These are phyloP conservation scores for Alternaria sp. DNA, from an alignment of 2,329 filamentous ascomycete genomes.

Conservation along the genomic window DNA sequence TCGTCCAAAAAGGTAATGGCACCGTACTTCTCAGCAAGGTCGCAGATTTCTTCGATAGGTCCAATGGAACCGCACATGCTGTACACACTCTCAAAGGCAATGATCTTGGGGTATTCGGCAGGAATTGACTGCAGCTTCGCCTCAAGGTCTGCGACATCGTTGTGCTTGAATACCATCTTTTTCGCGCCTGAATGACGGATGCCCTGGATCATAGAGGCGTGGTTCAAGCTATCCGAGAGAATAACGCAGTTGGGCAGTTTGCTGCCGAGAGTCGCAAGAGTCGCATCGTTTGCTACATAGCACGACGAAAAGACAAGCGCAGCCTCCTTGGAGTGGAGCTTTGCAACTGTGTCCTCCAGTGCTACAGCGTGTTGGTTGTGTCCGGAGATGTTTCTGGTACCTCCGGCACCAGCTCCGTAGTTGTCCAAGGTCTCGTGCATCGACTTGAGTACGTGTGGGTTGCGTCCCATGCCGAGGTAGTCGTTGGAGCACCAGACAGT, in stretches of 20 bases:
- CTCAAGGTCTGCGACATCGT: slow-evolving; percentile 92
- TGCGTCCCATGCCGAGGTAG: slow-evolving; percentile 97
- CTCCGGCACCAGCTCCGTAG: slow-evolving; percentile 94
- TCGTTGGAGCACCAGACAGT: slow-evolving; percentile 99
- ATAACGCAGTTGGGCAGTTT: slow-evolving; percentile 97
- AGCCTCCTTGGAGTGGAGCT: slow-evolving; percentile 89
- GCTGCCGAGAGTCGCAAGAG: slow-evolving; percentile 93
- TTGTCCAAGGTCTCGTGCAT: slow-evolving; percentile 97
- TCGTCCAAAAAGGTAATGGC: slow-evolving; percentile 98
- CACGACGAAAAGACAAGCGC: slow-evolving; percentile 96
- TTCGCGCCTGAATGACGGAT: slow-evolving; percentile 96
- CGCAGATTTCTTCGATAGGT: slow-evolving; percentile 94
- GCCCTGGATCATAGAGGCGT: slow-evolving; percentile 99
- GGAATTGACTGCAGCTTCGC: slow-evolving; percentile 89
- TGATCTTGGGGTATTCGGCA: slow-evolving; percentile 89
- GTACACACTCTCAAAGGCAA: slow-evolving; percentile 98
- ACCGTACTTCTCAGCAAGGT: slow-evolving; percentile 96
- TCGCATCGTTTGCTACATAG: slow-evolving; percentile 98
- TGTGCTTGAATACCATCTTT: slow-evolving; percentile 99
- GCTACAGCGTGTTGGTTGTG: slow-evolving; percentile 94
- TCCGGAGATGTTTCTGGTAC: slow-evolving; percentile 96
- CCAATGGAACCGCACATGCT: slow-evolving; percentile 99
- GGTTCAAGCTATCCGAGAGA: slow-evolving; percentile 95
- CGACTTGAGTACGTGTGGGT: slow-evolving; percentile 81
- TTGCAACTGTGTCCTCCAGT: slow-evolving; percentile 82